A percentile compares a stretch with the other conserved stretches of the same genome.
Conservation (phyloP, 1,139 yeast genomes). For the Yamadazyma blattariae region DNA sequence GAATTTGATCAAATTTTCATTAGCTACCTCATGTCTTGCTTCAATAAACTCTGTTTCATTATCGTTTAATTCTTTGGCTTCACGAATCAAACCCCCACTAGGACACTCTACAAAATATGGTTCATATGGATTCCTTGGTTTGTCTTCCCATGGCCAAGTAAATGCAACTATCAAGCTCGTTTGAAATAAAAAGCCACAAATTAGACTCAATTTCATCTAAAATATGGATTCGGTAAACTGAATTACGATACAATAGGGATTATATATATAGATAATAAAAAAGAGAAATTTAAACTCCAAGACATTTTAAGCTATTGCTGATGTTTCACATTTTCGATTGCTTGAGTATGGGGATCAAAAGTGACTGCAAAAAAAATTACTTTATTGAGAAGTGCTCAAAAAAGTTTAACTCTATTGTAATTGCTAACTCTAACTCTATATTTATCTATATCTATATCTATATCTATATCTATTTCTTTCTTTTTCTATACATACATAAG, state of each 20-base stretch:
- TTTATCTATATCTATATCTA: too few relatives aligned
- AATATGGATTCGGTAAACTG: too few relatives aligned
- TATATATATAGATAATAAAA: too few relatives aligned
- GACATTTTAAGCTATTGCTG: too few relatives aligned
- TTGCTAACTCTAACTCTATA: too few relatives aligned
- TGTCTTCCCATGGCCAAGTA: constrained; percentile 18
- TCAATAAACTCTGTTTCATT: constrained; percentile 28
- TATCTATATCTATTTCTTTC: too few relatives aligned
- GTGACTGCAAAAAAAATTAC: not conserved
- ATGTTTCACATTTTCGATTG: too few relatives aligned
- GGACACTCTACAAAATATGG: constrained; percentile 31
- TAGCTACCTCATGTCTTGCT: constrained; percentile 29
- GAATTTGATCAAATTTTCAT: constrained; percentile 29
- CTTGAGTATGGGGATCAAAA: too few relatives aligned
- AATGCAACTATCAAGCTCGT: not conserved
- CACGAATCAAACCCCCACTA: constrained; percentile 19
- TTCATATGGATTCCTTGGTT: constrained; percentile 20
- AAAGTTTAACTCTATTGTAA: not conserved
- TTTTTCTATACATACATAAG: too few relatives aligned
- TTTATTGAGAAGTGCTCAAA: not conserved
- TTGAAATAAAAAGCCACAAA: not conserved
- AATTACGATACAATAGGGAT: too few relatives aligned
- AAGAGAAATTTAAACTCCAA: too few relatives aligned
- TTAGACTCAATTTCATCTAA: too few relatives aligned
- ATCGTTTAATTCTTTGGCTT: constrained; percentile 24